phyloP scores from a whole-genome alignment of 2,329 filamentous ascomycete genomes.

The Monilinia laxa region DNA sequence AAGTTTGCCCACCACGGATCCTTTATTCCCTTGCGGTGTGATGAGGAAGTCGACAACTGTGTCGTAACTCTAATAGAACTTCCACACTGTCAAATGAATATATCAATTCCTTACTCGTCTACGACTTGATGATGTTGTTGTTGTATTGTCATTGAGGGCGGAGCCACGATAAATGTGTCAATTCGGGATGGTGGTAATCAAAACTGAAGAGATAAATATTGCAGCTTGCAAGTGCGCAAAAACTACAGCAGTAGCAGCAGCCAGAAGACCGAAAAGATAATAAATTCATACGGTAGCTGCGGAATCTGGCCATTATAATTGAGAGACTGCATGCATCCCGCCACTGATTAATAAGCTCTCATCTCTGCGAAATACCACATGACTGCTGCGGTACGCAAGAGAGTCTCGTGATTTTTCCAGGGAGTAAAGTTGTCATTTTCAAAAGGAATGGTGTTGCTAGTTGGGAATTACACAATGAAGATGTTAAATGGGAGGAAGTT shows the following conservation, averaged over 20 bases:
- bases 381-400: not conserved
- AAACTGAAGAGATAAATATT: not conserved
- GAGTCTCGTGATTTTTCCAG: too few species aligned
- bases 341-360: too few species aligned
- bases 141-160: not conserved
- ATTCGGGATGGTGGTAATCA: too few species aligned
- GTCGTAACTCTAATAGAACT: not conserved
- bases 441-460: not conserved
- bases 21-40: constrained; percentile 67
- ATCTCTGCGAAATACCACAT: not conserved
- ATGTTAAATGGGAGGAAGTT: not conserved
- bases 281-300: not conserved
- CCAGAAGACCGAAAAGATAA: not conserved
- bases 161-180: too few species aligned
- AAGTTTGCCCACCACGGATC: constrained; percentile 66
- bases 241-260: too few species aligned
- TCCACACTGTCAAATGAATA: constrained; percentile 63
- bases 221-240: not conserved
- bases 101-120: constrained; percentile 42
- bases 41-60: constrained; percentile 72
- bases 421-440: too few species aligned
- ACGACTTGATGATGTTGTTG: not conserved
- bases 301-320: not conserved
- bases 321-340: too few species aligned
- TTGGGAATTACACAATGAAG: not conserved